Evolutionary conservation across 2,329 filamentous ascomycete species (phyloP).

Genomic region (Apiospora malaysiana): DNA sequence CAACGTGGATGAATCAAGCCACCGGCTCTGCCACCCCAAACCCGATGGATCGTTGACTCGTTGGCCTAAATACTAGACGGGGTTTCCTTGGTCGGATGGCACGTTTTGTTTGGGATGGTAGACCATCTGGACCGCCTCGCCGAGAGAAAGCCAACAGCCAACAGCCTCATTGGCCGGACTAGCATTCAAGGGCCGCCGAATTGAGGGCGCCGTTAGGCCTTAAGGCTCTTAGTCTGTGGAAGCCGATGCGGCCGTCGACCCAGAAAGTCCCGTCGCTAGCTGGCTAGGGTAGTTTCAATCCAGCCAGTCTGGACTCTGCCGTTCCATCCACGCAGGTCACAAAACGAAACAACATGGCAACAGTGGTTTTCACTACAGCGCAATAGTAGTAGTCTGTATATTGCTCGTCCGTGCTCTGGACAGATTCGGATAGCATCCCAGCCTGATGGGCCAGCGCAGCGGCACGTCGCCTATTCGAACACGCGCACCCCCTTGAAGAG

Average conservation of each 20-base stretch:
- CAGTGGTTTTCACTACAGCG: neutral
- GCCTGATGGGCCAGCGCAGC: neutral
- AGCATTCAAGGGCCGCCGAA: neutral
- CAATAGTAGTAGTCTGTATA: too few relatives aligned
- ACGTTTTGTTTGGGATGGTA: conserved; percentile 1
- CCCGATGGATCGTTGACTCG: neutral
- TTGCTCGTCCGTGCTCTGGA: neutral
- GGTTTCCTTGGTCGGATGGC: conserved; percentile 4
- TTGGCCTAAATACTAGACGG: neutral
- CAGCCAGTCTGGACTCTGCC: neutral
- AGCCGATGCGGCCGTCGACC: conserved; percentile 4
- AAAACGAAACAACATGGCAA: conserved; percentile 6
- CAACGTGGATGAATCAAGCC: conserved; percentile 12
- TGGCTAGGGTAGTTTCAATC: conserved; percentile 2
- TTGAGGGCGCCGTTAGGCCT: conserved; percentile 7
- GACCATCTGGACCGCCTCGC: conserved; percentile 7
- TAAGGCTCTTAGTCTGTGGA: neutral
- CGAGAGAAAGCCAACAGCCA: neutral
- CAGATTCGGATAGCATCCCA: neutral
- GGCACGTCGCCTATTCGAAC: neutral
- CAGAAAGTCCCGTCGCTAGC: neutral
- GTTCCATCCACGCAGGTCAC: neutral
- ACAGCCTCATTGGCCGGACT: neutral
- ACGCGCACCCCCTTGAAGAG: neutral
- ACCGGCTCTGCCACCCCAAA: neutral